Percentiles rank a stretch among this genome's conserved stretches.
Conservation (phyloP, 257 asterid genomes). For the Solanum chiquidenum region DNA sequence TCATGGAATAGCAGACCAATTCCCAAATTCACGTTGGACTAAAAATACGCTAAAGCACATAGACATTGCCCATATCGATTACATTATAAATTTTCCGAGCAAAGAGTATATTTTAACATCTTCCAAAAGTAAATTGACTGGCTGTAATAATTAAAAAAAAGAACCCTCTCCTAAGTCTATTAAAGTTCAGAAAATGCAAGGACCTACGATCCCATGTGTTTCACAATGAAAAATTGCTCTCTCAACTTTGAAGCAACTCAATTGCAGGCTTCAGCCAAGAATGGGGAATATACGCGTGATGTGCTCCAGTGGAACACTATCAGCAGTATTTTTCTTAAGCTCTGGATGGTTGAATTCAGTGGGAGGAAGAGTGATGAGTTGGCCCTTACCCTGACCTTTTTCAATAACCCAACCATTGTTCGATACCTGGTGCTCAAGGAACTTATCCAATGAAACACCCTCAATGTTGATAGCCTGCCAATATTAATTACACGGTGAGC, state of each 20-base stretch:
- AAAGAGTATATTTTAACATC: not conserved
- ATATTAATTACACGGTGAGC: not conserved
- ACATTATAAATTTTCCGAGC: not conserved
- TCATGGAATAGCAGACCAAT: not conserved
- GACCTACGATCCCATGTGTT: not conserved
- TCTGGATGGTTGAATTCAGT: conserved; percentile 73
- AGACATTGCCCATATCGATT: not conserved
- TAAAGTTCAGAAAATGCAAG: not conserved
- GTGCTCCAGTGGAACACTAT: conserved; percentile 57
- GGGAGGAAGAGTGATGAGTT: conserved; percentile 42
- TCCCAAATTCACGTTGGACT: not conserved
- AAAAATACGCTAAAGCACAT: too few species aligned
- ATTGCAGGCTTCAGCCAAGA: conserved; percentile 33
- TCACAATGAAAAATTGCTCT: not conserved
- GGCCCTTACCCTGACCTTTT: conserved; percentile 51
- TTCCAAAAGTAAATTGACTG: not conserved
- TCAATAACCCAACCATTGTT: conserved; percentile 59
- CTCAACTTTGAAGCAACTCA: not conserved
- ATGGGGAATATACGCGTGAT: conserved; percentile 72
- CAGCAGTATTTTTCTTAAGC: conserved; percentile 58
- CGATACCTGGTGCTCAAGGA: conserved; percentile 54
- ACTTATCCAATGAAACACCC: conserved; percentile 67
- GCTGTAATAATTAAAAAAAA: not conserved
- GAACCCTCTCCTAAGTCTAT: not conserved
- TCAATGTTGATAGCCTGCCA: conserved; percentile 68